A percentile compares a stretch with the other conserved stretches of the same genome.
These are phyloP conservation scores for Cladosporium velox DNA, from an alignment of 2,329 filamentous ascomycete species.

Conservation along the genomic window DNA sequence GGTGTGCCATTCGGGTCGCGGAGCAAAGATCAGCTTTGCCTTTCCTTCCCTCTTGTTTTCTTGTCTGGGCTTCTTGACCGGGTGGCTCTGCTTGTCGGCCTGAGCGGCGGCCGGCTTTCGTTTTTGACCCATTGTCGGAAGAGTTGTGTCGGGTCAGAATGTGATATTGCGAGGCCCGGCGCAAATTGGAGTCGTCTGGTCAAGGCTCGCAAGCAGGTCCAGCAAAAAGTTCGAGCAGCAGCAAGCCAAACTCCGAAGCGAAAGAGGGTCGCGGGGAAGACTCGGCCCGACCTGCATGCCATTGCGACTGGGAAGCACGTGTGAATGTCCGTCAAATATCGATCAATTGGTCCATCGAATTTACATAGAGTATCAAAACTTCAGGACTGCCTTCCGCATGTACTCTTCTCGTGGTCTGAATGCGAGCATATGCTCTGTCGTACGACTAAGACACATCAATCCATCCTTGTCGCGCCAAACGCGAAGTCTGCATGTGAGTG, in stretches of 20 bases:
- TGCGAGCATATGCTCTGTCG: slow-evolving; percentile 12
- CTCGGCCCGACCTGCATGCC: neutral
- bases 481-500: slow-evolving; percentile 18
- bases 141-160: neutral
- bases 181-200: slow-evolving; percentile 10
- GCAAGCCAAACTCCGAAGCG: slow-evolving; percentile 2
- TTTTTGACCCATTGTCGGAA: slow-evolving; percentile 39
- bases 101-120: slow-evolving; percentile 36
- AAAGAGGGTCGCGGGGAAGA: slow-evolving; percentile 9
- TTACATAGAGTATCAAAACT: neutral
- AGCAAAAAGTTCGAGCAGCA: slow-evolving; percentile 8
- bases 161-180: slow-evolving; percentile 5
- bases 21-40: slow-evolving; percentile 48
- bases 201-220: slow-evolving; percentile 4
- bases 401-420: slow-evolving; percentile 10
- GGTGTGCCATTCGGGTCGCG: slow-evolving; percentile 69
- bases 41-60: slow-evolving; percentile 30
- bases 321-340: neutral
- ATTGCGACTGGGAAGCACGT: neutral
- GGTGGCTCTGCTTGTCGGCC: slow-evolving; percentile 24
- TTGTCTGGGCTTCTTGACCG: slow-evolving; percentile 29
- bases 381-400: slow-evolving; percentile 4
- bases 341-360: neutral
- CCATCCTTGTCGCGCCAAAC: slow-evolving; percentile 4
- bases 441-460: neutral